Evolutionary conservation across 2,329 filamentous ascomycete genomes (phyloP).

Genomic region (Talaromyces pinophilus): DNA sequence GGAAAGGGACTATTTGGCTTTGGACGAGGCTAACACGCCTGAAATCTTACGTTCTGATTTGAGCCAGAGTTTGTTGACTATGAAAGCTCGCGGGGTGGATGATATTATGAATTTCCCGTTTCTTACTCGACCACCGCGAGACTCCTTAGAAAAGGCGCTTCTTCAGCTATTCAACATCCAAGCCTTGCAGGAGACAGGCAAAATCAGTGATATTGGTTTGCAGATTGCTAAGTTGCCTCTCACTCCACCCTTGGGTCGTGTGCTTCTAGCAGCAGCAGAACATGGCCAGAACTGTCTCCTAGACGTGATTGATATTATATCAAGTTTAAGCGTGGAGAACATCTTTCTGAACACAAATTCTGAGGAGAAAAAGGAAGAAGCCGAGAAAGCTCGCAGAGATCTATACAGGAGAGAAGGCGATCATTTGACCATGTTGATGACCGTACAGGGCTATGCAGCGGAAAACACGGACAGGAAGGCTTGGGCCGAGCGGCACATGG

Average conservation of each 20-base stretch:
- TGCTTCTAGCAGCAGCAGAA: constrained; percentile 75
- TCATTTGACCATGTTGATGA: constrained; percentile 63
- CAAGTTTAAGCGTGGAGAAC: constrained; percentile 65
- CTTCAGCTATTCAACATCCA: constrained; percentile 77
- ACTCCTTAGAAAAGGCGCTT: constrained; percentile 78
- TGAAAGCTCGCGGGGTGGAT: constrained; percentile 87
- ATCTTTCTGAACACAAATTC: constrained; percentile 62
- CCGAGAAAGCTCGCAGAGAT: constrained; percentile 56
- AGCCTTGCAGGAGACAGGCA: constrained; percentile 70
- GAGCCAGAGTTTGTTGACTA: constrained; percentile 79
- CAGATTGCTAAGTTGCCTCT: constrained; percentile 83
- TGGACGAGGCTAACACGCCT: constrained; percentile 75
- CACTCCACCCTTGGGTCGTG: constrained; percentile 75
- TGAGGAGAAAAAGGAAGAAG: constrained; percentile 62
- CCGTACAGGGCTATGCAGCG: constrained; percentile 60
- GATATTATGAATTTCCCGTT: constrained; percentile 82
- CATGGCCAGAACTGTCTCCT: constrained; percentile 71
- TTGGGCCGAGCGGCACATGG: constrained; percentile 61
- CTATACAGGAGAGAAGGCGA: constrained; percentile 63
- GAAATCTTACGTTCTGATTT: constrained; percentile 92
- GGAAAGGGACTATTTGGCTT: constrained; percentile 67
- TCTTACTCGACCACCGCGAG: constrained; percentile 75
- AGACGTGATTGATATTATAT: constrained; percentile 82
- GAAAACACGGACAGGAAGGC: constrained; percentile 60
- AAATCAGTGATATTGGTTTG: constrained; percentile 71